Evolutionary conservation across 768 basidiomycete genomes (phyloP).

Genomic region (Floccularia luteovirens): DNA sequence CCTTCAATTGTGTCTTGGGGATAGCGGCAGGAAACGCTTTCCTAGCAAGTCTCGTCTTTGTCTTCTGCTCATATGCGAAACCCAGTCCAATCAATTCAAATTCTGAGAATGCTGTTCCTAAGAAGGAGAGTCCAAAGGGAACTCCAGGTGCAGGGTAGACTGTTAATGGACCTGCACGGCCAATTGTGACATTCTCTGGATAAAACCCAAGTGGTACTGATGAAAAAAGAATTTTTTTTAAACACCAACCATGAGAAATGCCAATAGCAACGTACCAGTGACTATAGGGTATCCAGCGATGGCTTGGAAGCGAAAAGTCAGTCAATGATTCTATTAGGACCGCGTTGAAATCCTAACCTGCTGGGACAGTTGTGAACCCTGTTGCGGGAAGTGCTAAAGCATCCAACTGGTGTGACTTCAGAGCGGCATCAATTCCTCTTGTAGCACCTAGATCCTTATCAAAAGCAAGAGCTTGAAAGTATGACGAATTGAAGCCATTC

Average conservation of each 20-base stretch:
- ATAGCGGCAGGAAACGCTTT: slow-evolving; percentile 46
- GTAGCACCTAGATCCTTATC: slow-evolving; percentile 40
- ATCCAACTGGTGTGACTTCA: slow-evolving; percentile 38
- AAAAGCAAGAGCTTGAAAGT: slow-evolving; percentile 33
- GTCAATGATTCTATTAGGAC: neutral
- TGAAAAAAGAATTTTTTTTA: slow-evolving; percentile 1
- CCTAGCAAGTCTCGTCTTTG: slow-evolving; percentile 39
- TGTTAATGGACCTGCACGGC: slow-evolving; percentile 29
- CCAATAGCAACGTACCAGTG: slow-evolving; percentile 33
- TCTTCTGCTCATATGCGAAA: slow-evolving; percentile 62
- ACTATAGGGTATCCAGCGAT: slow-evolving; percentile 63
- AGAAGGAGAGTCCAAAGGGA: slow-evolving; percentile 56
- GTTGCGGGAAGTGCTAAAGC: slow-evolving; percentile 43
- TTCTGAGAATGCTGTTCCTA: slow-evolving; percentile 57
- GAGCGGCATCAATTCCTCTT: slow-evolving; percentile 44
- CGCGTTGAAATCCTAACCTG: slow-evolving; percentile 18
- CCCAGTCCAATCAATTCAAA: slow-evolving; percentile 48
- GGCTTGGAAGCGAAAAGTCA: slow-evolving; percentile 20
- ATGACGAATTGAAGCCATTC: slow-evolving; percentile 32
- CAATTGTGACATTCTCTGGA: slow-evolving; percentile 33
- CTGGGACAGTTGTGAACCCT: slow-evolving; percentile 29
- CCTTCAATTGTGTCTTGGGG: slow-evolving; percentile 41
- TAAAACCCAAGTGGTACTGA: slow-evolving; percentile 56
- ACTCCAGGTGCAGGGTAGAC: slow-evolving; percentile 47
- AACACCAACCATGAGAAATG: neutral